phyloP scores from a whole-genome alignment of 208 protist species.

The Vickermania spadyakhi region DNA sequence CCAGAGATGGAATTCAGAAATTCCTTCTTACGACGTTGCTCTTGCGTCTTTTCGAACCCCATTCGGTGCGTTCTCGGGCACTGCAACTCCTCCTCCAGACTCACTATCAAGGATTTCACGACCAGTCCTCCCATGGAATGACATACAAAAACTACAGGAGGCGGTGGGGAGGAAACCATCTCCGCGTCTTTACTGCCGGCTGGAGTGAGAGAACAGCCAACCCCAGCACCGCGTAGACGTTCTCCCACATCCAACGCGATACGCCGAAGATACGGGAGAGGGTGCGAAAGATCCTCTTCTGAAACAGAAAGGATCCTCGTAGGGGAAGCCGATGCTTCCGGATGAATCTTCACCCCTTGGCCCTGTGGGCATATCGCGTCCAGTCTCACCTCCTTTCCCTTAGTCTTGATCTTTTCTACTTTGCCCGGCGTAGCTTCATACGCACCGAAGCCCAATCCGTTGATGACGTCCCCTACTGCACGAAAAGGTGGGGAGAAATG shows the following conservation, averaged over 20 bases:
- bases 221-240: neutral
- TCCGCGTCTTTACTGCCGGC: neutral
- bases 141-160: slow-evolving; percentile 46
- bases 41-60: neutral
- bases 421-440: no score
- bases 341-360: no score
- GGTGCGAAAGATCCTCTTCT: no score
- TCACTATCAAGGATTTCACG: slow-evolving; percentile 50
- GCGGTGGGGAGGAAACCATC: neutral
- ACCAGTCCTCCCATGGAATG: slow-evolving; percentile 66
- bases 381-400: no score
- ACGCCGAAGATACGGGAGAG: neutral
- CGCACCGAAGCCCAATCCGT: no score
- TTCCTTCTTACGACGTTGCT: neutral
- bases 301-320: no score
- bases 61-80: neutral
- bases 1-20: slow-evolving; percentile 28
- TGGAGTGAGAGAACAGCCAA: neutral
- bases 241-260: neutral
- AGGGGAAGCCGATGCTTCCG: no score
- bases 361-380: no score
- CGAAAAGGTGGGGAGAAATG: no score
- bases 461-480: no score
- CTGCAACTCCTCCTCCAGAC: slow-evolving; percentile 15
- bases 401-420: no score